Conservation (phyloP, 257 asterid species). For the Ehretia macrophylla region DNA sequence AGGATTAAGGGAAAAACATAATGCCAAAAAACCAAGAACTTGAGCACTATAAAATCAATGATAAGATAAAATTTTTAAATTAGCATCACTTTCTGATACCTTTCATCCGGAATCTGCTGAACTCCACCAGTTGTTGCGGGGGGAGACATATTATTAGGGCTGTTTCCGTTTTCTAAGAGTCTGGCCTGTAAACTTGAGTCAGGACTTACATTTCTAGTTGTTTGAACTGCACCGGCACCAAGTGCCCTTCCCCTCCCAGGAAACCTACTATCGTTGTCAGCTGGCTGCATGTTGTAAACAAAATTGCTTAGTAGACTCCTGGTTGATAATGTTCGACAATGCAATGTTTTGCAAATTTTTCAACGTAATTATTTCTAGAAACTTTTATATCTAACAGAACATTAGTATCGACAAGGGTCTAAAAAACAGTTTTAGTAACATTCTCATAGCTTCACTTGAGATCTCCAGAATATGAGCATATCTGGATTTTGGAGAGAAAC, state of each 20-base stretch:
- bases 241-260: conserved; percentile 85
- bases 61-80: too few species aligned
- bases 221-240: conserved; percentile 29
- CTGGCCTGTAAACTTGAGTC: conserved; percentile 70
- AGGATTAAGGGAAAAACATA: too few species aligned
- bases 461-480: too few species aligned
- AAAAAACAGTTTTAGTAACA: too few species aligned
- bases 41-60: too few species aligned
- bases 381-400: not conserved
- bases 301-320: conserved; percentile 11
- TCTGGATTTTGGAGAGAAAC: too few species aligned
- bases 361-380: not conserved
- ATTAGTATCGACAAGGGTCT: too few species aligned
- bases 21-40: too few species aligned
- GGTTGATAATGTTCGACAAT: not conserved
- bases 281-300: conserved; percentile 36
- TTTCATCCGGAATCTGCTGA: conserved; percentile 30
- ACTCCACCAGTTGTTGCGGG: conserved; percentile 36
- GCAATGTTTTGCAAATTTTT: not conserved
- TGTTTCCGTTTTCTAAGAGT: conserved; percentile 55
- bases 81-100: conserved; percentile 28
- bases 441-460: too few species aligned
- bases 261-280: conserved; percentile 53
- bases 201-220: conserved; percentile 37
- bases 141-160: conserved; percentile 30